Conservation (phyloP, 768 basidiomycete species). For the Collybia nuda region DNA sequence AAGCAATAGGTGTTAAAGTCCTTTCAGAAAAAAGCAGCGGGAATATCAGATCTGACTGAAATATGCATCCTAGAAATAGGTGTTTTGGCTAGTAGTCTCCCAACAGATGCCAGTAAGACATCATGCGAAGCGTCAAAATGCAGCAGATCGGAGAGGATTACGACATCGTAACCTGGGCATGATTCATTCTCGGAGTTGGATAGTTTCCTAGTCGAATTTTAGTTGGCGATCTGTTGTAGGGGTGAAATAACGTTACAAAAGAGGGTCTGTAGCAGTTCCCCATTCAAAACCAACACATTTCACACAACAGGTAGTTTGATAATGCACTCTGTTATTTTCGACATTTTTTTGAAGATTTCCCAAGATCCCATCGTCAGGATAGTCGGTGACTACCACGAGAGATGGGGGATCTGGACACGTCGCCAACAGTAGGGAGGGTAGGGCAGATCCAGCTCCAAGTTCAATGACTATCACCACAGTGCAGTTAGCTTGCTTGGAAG, state of each 20-base stretch:
- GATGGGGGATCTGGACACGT: conserved; percentile 43
- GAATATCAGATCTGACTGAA: conserved; percentile 34
- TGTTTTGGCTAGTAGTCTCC: conserved; percentile 43
- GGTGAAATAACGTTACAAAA: conserved; percentile 41
- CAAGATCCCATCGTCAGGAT: conserved; percentile 63
- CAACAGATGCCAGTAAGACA: conserved; percentile 50
- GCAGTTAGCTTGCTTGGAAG: background rate
- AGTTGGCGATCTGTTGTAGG: background rate
- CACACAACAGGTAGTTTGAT: conserved; percentile 40
- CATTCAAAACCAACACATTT: conserved; percentile 59
- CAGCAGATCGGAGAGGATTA: conserved; percentile 72
- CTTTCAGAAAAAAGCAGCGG: background rate
- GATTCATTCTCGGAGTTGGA: conserved; percentile 7
- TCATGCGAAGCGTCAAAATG: conserved; percentile 66
- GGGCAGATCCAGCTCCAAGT: conserved; percentile 65
- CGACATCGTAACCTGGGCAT: conserved; percentile 46
- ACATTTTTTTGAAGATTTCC: conserved; percentile 57
- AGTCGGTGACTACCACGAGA: conserved; percentile 64
- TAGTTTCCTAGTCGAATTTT: conserved; percentile 13
- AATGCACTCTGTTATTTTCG: conserved; percentile 40
- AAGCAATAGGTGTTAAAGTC: background rate
- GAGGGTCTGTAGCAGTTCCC: conserved; percentile 47
- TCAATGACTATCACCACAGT: conserved; percentile 53
- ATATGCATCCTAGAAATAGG: conserved; percentile 49
- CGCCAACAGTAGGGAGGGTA: conserved; percentile 64